Base-by-base conservation (phyloP, 257 asterid genomes). In the Primulina huaijiensis region DNA sequence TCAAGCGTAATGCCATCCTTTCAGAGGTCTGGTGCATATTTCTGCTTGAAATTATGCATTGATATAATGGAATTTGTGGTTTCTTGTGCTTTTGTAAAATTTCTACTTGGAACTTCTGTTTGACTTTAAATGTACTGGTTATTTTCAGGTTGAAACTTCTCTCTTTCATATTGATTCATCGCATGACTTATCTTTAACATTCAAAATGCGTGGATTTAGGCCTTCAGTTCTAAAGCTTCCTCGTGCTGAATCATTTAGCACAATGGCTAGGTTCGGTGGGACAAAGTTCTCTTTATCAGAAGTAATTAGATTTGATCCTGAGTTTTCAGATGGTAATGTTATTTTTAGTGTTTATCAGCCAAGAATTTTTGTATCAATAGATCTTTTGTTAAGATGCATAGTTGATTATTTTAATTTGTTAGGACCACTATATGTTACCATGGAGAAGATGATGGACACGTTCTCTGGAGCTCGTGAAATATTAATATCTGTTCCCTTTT, bases 391-490 rank as follows among this genome's bases (percentile, higher is more conserved):
- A 33, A 53, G 16, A 62, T 12, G 69, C 60, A 50, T 64, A 10
- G 46, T 9, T 56, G 70, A 57, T 67, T 61, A 23, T 62, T 65
- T 61, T 60, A 73, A 78, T 73, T 72, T 60, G 72, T 84, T 77
- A 93, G 98, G 95, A 59, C 94, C 95, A 75, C 76, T 93, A 72
- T 85, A 70, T 65, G 83, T 90, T 77, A 85, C 89, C 37, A 72
- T 87, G 83, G 99, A 93, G 82, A 93, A 90, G 77, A 88, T 83
- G 70, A 89, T 93, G 97, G 96, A 90, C 82, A 93, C 96, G 12
- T 86, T 87, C 75, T 89, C 96, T 70, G 99, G 99, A 77, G 91
- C 96, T 71, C 97, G 99, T 80, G 99, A 89, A 86, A 75, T 93
- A 73, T 76, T 84, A 71, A 72, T 93, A 71, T 90, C 86, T 70